Percentiles rank a stretch among this genome's conserved stretches.
Evolutionary conservation across 495 filamentous ascomycete genomes (phyloP).

Genomic region (Evernia prunastri): DNA sequence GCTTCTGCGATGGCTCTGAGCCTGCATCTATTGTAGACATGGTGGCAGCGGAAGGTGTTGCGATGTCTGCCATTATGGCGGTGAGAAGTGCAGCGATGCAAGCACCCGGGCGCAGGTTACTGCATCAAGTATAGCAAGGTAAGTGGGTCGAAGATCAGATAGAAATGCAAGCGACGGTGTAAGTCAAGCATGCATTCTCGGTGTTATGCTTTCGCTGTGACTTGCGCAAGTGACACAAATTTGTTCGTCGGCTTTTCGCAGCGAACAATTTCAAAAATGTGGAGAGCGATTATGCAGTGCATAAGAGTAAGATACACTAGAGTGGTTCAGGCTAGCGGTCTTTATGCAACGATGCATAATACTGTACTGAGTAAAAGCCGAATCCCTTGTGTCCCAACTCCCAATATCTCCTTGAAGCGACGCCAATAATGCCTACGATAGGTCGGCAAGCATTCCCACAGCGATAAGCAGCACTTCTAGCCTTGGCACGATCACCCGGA

Average conservation of each 20-base stretch:
- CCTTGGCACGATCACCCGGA: slow-evolving; percentile 15
- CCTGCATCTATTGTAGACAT: slow-evolving; percentile 28
- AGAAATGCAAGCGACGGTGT: not conserved
- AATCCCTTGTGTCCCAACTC: no score
- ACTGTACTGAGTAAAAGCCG: no score
- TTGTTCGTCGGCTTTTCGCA: no score
- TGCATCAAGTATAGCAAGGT: not conserved
- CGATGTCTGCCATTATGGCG: slow-evolving; percentile 26
- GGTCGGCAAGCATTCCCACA: not conserved
- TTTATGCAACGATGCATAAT: not conserved
- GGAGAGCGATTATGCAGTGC: not conserved
- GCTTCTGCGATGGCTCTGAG: slow-evolving; percentile 20
- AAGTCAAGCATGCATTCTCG: not conserved
- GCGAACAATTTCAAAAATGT: not conserved
- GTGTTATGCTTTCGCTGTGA: not conserved
- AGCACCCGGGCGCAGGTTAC: slow-evolving; percentile 1
- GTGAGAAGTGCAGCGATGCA: not conserved
- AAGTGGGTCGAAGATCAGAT: not conserved
- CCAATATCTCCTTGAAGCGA: not conserved
- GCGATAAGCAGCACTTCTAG: slow-evolving; percentile 11
- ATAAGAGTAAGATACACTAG: not conserved
- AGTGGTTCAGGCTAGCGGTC: not conserved
- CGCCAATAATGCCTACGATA: not conserved
- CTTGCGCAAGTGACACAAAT: not conserved
- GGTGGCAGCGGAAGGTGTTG: slow-evolving; percentile 24